Evolutionary conservation across 306 rosid species (phyloP).

Genomic region (Lotus japonicus): DNA sequence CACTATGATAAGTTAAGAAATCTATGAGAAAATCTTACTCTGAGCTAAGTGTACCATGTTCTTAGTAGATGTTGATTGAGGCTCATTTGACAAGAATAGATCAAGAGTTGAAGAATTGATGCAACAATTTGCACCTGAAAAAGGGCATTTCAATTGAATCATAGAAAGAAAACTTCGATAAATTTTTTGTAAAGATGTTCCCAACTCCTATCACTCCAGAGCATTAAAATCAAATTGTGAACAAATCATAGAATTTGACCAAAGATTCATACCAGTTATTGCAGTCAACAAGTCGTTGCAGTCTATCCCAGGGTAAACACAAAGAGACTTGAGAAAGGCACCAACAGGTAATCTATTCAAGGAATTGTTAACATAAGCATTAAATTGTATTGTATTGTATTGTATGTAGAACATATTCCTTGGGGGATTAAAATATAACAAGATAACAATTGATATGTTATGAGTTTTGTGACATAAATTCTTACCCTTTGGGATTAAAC

Average conservation of each 20-base stretch:
- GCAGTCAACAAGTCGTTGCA: constrained; percentile 59
- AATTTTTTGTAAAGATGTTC: neutral
- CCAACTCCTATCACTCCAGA: too few species aligned
- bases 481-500: constrained; percentile 70
- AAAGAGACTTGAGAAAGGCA: constrained; percentile 37
- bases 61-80: constrained; percentile 77
- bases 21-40: constrained; percentile 37
- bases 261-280: constrained; percentile 43
- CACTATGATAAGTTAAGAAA: neutral
- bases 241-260: neutral
- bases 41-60: constrained; percentile 85
- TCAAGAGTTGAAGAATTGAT: constrained; percentile 73
- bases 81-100: constrained; percentile 56
- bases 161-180: neutral
- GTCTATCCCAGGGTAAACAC: constrained; percentile 43
- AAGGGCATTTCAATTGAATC: neutral
- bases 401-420: neutral
- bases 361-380: neutral
- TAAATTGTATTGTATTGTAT: neutral
- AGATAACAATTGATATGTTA: neutral
- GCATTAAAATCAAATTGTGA: neutral
- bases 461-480: neutral
- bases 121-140: constrained; percentile 71
- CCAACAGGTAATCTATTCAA: constrained; percentile 37
- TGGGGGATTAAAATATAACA: neutral